Evolutionary conservation across 2,329 filamentous ascomycete species (phyloP), one percentile per base, ranked within the genome.

Genomic region (Zymoseptoria pseudotritici): DNA sequence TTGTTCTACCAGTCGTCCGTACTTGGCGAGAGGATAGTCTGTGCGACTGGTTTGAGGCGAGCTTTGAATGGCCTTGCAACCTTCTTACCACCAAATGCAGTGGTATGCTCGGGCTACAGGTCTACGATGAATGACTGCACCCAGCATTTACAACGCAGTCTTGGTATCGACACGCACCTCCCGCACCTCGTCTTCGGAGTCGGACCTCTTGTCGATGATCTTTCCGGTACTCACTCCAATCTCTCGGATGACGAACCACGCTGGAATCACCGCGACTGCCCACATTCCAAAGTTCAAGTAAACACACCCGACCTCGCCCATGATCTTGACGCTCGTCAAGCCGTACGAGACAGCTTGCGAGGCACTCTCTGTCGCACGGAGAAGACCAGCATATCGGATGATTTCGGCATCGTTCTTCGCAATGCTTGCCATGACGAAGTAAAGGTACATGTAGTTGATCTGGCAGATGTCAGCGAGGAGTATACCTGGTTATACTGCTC

Each of bases 341-440:
- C 87, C 88, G 61, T 90, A 91, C 76, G 85, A 88, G 17, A 91
- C 74, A 6, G 87, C 87, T 70, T 91, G 88, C 75, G 85, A 87
- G 0, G 86, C 88, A 1, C 86, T 89, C 72, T 91, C 87, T 0
- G 85, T 88, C 0, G 85, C 88, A 58, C 87, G 79, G 2, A 91
- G 76, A 11, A 91, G 73, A 0, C 85, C 86, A 0, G 87, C 82
- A 67, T 87, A 86, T 0, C 87, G 81, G 51, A 91, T 82, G 1
- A 90, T 81, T 65, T 91, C 84, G 22, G 80, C 79, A 55, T 88
- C 79, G 5, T 79, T 77, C 4, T 77, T 72, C 1, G 88, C 85
- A 2, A 91, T 71, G 65, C 89, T 86, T 3, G 83, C 81, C 9
- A 90, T 82, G 61, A 90, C 77, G 67, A 90, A 90, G 74, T 90